Conservation (phyloP, 768 basidiomycete genomes). For the Phlebiopsis gigantea region DNA sequence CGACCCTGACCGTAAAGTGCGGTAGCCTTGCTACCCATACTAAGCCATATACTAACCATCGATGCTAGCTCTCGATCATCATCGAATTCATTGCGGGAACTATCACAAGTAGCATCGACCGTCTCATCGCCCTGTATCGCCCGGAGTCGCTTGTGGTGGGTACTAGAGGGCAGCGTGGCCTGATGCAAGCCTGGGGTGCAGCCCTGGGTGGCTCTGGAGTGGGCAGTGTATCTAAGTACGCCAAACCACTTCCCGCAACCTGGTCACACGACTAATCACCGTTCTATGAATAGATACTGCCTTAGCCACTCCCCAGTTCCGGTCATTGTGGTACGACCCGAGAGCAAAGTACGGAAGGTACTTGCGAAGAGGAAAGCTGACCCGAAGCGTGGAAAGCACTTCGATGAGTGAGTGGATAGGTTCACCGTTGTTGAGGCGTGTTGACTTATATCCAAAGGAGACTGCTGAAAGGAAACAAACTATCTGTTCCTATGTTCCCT, state of each 20-base stretch:
- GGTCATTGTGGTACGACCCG: slow-evolving; percentile 91
- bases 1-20: slow-evolving; percentile 72
- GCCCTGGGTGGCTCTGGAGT: slow-evolving; percentile 47
- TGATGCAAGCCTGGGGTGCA: slow-evolving; percentile 48
- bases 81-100: slow-evolving; percentile 93
- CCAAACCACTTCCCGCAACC: not conserved
- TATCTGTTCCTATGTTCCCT: slow-evolving; percentile 21
- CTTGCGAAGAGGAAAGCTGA: slow-evolving; percentile 83
- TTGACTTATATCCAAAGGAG: not conserved
- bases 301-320: slow-evolving; percentile 92
- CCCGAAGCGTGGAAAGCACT: slow-evolving; percentile 83
- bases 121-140: slow-evolving; percentile 86
- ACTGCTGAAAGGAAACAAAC: slow-evolving; percentile 11
- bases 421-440: not conserved
- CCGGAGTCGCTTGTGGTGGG: slow-evolving; percentile 94
- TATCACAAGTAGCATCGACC: slow-evolving; percentile 84
- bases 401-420: slow-evolving; percentile 49
- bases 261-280: not conserved
- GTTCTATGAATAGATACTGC: slow-evolving; percentile 52
- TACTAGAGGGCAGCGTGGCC: slow-evolving; percentile 64
- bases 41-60: not conserved
- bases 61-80: slow-evolving; percentile 70
- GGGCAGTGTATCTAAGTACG: slow-evolving; percentile 55
- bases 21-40: not conserved
- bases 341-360: slow-evolving; percentile 79